Evolutionary conservation across 202 grass and related monocot species (phyloP), one percentile per base, ranked within the genome.

Genomic region (Cymbopogon flexuosus): DNA sequence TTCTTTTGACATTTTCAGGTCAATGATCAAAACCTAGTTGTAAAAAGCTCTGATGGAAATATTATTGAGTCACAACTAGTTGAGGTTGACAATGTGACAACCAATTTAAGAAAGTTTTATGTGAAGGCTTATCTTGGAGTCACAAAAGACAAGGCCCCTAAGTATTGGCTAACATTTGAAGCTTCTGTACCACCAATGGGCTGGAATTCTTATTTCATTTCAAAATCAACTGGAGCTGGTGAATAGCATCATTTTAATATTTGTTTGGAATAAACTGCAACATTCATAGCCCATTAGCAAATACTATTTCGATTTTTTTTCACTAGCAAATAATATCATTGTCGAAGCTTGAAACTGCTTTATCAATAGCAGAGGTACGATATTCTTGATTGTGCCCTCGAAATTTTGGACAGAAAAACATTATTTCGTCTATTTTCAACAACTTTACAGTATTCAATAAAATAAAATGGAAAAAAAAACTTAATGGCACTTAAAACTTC

Each of bases 151-250:
- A 60, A 85, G 33, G 30, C 87, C 15, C 91, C 91, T 27, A 94
- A 87, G 76, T 97, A 94, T 82, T 97, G 91, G 94, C 74, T 97
- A 57, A 52, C 92, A 78, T 97, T 97, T 84, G 40, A 87, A 86
- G 91, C 88, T 76, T 92, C 89, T 65, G 81, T 88, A 5, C 94
- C 91, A 64, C 91, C 94, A 85, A 80, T 94, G 75, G 94, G 94
- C 37, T 97, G 94, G 94, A 94, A 87, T 75, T 90, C 94, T 83
- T 97, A 92, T 67, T 84, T 87, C 35, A 87, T 97, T 81, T 88
- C 83, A 8, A 87, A 37, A 75, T 3, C 62, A 41, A 79, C 68
- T 37, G 41, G 65, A 51, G 83, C 83, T 85, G 94, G 91, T 97
- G 27, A 65, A 84, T 68, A 42, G 16, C 34, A 33, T 52, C 39